These are phyloP conservation scores for Nicotiana obtusifolia DNA, from an alignment of 257 asterid species.

Conservation along the genomic window DNA sequence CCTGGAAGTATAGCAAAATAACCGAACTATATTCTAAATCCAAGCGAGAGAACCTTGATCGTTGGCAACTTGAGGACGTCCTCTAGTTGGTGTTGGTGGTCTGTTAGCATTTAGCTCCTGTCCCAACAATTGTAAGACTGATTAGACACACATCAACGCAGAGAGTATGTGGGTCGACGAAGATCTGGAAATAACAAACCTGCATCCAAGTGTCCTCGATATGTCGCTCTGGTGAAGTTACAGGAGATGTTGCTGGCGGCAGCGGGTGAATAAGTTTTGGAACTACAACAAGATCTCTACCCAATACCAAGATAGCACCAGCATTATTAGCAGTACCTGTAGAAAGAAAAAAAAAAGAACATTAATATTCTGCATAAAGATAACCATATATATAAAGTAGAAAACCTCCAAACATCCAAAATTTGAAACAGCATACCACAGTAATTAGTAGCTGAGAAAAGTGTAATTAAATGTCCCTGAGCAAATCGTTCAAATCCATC, in stretches of 20 bases:
- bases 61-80: conserved; percentile 84
- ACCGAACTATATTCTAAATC: conserved; percentile 54
- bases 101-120: conserved; percentile 98
- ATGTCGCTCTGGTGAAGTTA: conserved; percentile 76
- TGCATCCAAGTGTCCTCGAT: conserved; percentile 98
- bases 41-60: conserved; percentile 97
- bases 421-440: conserved; percentile 58
- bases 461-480: conserved; percentile 95
- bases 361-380: not conserved
- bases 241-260: conserved; percentile 95
- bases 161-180: not conserved
- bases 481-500: conserved; percentile 99
- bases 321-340: conserved; percentile 97
- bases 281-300: conserved; percentile 96
- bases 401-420: conserved; percentile 1
- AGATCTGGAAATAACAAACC: conserved; percentile 30
- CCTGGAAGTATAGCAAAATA: conserved; percentile 36
- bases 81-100: conserved; percentile 92
- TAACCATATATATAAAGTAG: not conserved
- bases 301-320: conserved; percentile 95
- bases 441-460: conserved; percentile 96
- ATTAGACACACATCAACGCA: not conserved
- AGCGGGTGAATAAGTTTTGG: conserved; percentile 93
- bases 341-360: not conserved
- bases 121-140: not conserved